Conservation (phyloP, 2,329 filamentous ascomycete genomes). For the Coniosporium uncinatum region DNA sequence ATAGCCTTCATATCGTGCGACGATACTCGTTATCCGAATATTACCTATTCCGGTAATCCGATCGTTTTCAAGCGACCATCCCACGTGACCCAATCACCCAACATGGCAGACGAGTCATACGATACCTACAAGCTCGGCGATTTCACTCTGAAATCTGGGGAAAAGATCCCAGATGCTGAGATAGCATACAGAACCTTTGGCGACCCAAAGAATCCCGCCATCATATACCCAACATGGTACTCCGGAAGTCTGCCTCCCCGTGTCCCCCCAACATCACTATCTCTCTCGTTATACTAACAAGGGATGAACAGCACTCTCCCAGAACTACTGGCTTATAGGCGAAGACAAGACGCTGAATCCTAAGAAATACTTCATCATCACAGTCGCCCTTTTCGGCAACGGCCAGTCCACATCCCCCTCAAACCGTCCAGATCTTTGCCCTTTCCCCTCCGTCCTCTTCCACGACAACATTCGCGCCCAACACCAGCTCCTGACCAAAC, state of each 20-base stretch:
- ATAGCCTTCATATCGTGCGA: too few species aligned
- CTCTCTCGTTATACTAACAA: background rate
- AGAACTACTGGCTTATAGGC: slow-evolving; percentile 73
- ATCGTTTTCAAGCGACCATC: too few species aligned
- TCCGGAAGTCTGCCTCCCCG: slow-evolving; percentile 44
- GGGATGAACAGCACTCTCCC: slow-evolving; percentile 42
- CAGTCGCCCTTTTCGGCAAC: slow-evolving; percentile 65
- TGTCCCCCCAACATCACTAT: background rate
- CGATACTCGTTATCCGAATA: too few species aligned
- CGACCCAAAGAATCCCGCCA: slow-evolving; percentile 51
- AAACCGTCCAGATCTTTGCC: slow-evolving; percentile 44
- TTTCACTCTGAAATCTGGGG: slow-evolving; percentile 61
- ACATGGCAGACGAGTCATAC: slow-evolving; percentile 29
- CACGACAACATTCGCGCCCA: slow-evolving; percentile 68
- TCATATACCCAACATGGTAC: slow-evolving; percentile 78
- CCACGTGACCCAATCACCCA: too few species aligned
- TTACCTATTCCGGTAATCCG: too few species aligned
- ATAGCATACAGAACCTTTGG: slow-evolving; percentile 78
- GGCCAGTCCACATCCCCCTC: slow-evolving; percentile 63
- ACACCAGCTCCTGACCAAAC: slow-evolving; percentile 57
- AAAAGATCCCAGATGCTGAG: slow-evolving; percentile 55
- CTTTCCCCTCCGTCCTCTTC: slow-evolving; percentile 58
- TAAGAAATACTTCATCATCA: slow-evolving; percentile 60
- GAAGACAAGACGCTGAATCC: slow-evolving; percentile 57
- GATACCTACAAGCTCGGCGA: slow-evolving; percentile 56